Evolutionary conservation across 73 alveolate species (phyloP).

Genomic region (Paraurostyla sp.): DNA sequence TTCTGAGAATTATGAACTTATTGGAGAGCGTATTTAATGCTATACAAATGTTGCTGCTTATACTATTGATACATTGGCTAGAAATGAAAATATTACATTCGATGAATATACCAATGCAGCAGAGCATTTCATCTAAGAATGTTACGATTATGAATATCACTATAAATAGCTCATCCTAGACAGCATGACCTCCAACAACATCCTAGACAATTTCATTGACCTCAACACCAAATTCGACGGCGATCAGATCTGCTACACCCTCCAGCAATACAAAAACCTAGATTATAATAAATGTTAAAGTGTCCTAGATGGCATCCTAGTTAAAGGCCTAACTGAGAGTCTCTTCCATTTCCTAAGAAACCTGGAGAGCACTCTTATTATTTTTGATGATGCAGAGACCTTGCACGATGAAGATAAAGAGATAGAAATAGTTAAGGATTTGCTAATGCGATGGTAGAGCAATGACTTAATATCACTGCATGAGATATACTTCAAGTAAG

Average conservation of each 20-base stretch:
- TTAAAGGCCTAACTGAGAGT: conserved; percentile 36
- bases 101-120: background rate
- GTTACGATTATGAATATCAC: background rate
- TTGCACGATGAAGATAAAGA: background rate
- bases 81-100: background rate
- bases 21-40: conserved; percentile 46
- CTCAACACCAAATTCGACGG: conserved; percentile 33
- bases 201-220: background rate
- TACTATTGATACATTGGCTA: conserved; percentile 37
- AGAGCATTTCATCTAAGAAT: background rate
- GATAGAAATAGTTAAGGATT: background rate
- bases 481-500: conserved; percentile 17
- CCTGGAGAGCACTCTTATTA: background rate
- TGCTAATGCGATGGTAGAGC: background rate
- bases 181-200: background rate
- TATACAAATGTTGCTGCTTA: conserved; percentile 51
- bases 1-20: background rate
- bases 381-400: background rate
- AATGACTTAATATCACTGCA: conserved; percentile 45
- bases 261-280: background rate
- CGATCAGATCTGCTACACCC: conserved; percentile 33
- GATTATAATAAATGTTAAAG: background rate
- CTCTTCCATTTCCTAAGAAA: conserved; percentile 34
- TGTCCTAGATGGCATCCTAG: conserved; percentile 32
- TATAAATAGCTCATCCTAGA: conserved; percentile 4